Percentiles rank a stretch among this genome's conserved stretches.
Conservation (phyloP, 768 basidiomycete species). For the Auricularia heimuer region DNA sequence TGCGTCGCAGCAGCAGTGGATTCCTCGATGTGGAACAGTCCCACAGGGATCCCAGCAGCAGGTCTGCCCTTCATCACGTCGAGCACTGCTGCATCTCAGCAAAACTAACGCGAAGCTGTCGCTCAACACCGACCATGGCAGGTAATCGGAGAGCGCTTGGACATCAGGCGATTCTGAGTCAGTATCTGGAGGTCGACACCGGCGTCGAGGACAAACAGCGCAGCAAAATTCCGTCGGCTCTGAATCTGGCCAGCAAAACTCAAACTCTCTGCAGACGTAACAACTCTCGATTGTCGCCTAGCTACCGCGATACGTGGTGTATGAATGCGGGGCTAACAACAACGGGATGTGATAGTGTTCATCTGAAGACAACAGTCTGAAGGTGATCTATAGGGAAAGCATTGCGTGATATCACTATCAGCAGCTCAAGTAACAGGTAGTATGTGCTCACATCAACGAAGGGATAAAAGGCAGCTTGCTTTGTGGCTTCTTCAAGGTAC, state of each 20-base stretch:
- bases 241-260: no score
- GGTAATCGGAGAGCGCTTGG: background rate
- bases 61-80: background rate
- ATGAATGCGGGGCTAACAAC: constrained; percentile 85
- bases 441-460: constrained; percentile 62
- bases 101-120: background rate
- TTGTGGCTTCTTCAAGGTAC: constrained; percentile 58
- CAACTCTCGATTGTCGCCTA: constrained; percentile 18
- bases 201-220: no score
- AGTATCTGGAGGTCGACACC: background rate
- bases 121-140: no score
- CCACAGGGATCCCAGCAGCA: background rate
- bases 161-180: background rate
- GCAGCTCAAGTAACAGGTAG: background rate
- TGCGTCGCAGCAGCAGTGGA: background rate
- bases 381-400: constrained; percentile 38
- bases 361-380: constrained; percentile 55
- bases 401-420: background rate
- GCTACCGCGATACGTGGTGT: constrained; percentile 87
- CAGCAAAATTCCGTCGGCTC: no score
- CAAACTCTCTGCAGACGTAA: no score
- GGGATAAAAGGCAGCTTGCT: constrained; percentile 73
- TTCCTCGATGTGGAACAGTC: background rate
- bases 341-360: constrained; percentile 90
- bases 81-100: background rate